Percentiles rank a stretch among this genome's conserved stretches.
Evolutionary conservation across 768 basidiomycete species (phyloP).

Genomic region (Hemileccinum rubropunctum): DNA sequence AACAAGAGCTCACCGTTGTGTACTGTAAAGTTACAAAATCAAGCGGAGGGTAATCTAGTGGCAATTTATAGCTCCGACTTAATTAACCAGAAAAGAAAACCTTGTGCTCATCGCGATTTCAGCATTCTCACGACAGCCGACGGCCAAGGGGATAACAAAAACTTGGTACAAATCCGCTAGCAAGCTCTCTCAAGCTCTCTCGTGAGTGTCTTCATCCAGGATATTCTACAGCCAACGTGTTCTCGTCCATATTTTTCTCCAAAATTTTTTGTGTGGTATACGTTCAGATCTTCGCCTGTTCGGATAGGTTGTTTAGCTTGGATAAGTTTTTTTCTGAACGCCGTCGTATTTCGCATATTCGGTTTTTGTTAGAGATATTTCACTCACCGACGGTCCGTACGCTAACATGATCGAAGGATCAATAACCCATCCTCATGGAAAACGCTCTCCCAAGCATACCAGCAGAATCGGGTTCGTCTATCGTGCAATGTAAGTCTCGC

Average conservation of each 20-base stretch:
- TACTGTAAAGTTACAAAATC: neutral
- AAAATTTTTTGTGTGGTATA: slow-evolving; percentile 7
- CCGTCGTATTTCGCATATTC: slow-evolving; percentile 34
- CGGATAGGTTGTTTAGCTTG: slow-evolving; percentile 30
- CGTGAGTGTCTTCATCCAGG: slow-evolving; percentile 24
- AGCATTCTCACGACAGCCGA: slow-evolving; percentile 38
- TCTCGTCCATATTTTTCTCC: slow-evolving; percentile 15
- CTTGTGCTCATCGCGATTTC: slow-evolving; percentile 26
- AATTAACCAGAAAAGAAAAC: slow-evolving; percentile 28
- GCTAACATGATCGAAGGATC: slow-evolving; percentile 28
- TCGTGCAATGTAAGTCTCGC: slow-evolving; percentile 23
- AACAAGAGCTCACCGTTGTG: neutral
- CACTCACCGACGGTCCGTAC: slow-evolving; percentile 6
- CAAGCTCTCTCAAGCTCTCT: slow-evolving; percentile 14
- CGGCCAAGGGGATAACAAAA: slow-evolving; percentile 35
- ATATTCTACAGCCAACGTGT: slow-evolving; percentile 6
- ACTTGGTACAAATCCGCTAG: slow-evolving; percentile 20
- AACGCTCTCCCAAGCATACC: slow-evolving; percentile 24
- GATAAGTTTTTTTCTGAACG: slow-evolving; percentile 31
- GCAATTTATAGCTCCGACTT: slow-evolving; percentile 28
- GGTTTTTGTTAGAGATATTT: slow-evolving; percentile 31
- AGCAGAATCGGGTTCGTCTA: slow-evolving; percentile 25
- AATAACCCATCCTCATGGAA: slow-evolving; percentile 21
- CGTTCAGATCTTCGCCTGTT: slow-evolving; percentile 23
- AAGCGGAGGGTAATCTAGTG: slow-evolving; percentile 5